phyloP scores from a whole-genome alignment of 805 yeast species.

The Metschnikowia peoriensis region DNA sequence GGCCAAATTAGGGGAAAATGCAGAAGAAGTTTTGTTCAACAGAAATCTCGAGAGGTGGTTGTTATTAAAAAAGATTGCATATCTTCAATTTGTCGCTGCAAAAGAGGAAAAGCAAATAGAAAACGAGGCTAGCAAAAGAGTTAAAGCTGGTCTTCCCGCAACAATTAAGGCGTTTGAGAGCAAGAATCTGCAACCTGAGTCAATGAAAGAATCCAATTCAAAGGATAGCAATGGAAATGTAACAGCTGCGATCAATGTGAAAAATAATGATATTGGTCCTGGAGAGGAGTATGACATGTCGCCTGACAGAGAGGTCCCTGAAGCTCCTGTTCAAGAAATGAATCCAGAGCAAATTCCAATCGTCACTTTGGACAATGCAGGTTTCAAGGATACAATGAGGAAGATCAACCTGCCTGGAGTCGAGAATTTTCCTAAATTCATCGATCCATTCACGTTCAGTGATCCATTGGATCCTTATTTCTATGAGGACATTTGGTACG shows the following conservation, averaged over 20 bases:
- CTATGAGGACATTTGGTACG: slow-evolving; percentile 82
- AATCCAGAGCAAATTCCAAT: slow-evolving; percentile 24
- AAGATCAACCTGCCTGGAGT: slow-evolving; percentile 38
- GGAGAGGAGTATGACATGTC: slow-evolving; percentile 19
- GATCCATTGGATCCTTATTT: slow-evolving; percentile 86
- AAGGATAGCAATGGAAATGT: neutral
- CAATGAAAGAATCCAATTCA: neutral
- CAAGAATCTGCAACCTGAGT: neutral
- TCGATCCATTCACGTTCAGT: slow-evolving; percentile 85
- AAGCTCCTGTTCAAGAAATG: slow-evolving; percentile 22
- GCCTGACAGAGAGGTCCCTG: slow-evolving; percentile 11
- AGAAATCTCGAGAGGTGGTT: slow-evolving; percentile 64
- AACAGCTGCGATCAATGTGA: slow-evolving; percentile 12
- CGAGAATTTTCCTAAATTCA: slow-evolving; percentile 42
- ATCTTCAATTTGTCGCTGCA: slow-evolving; percentile 64
- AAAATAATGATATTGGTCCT: slow-evolving; percentile 5
- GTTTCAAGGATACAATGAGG: slow-evolving; percentile 40
- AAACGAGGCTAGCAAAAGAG: slow-evolving; percentile 38
- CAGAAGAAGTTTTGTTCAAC: slow-evolving; percentile 36
- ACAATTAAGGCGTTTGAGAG: slow-evolving; percentile 7
- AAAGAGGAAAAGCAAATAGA: slow-evolving; percentile 42
- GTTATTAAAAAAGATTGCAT: slow-evolving; percentile 66
- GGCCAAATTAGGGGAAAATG: slow-evolving; percentile 37
- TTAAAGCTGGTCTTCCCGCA: slow-evolving; percentile 30
- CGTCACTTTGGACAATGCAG: slow-evolving; percentile 43